Evolutionary conservation across 441 rosid species (phyloP).

Genomic region (Syzygium malaccense): DNA sequence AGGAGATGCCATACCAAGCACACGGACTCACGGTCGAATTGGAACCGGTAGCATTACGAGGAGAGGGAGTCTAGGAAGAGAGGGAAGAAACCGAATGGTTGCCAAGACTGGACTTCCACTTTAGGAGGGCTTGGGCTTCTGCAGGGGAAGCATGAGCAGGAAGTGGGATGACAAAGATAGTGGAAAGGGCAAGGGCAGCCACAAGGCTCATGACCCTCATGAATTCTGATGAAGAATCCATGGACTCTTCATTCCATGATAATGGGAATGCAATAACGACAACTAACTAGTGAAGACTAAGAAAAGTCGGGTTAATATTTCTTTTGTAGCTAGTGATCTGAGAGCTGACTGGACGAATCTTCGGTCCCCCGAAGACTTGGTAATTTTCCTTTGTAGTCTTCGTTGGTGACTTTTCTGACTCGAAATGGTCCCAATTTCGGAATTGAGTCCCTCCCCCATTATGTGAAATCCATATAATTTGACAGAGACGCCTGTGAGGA

Average conservation of each 20-base stretch:
- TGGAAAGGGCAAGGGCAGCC: not conserved
- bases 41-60: not conserved
- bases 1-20: slow-evolving; percentile 30
- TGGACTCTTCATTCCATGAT: not conserved
- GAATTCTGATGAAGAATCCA: not conserved
- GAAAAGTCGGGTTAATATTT: too few relatives aligned
- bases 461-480: too few relatives aligned
- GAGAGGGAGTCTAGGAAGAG: slow-evolving; percentile 11
- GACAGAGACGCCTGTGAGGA: too few relatives aligned
- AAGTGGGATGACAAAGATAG: not conserved
- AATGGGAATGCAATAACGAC: not conserved
- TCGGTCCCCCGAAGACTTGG: too few relatives aligned
- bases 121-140: slow-evolving; percentile 23
- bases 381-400: too few relatives aligned
- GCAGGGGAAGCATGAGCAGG: not conserved
- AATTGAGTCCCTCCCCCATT: too few relatives aligned
- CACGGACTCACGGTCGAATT: slow-evolving; percentile 1
- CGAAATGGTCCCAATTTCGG: too few relatives aligned
- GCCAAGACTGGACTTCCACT: slow-evolving; percentile 23
- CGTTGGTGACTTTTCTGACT: too few relatives aligned
- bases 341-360: too few relatives aligned
- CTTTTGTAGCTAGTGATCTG: too few relatives aligned
- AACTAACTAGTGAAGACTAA: not conserved
- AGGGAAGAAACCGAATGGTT: not conserved
- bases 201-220: not conserved